Evolutionary conservation across 768 basidiomycete species (phyloP).

Genomic region (Lactifluus piperatus): DNA sequence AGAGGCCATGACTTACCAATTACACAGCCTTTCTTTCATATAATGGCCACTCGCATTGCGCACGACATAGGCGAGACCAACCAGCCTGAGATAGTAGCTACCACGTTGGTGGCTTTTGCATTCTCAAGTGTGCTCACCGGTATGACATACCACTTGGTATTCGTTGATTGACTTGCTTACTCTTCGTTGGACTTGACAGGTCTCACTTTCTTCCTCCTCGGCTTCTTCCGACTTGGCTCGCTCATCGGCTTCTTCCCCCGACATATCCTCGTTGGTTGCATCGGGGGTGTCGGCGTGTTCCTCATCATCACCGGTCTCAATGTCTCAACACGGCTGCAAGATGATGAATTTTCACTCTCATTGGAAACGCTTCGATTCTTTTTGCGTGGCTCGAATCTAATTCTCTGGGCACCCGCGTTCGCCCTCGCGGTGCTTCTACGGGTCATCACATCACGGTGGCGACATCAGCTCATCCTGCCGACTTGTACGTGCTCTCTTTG

Average conservation of each 20-base stretch:
- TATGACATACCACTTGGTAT: slow-evolving; percentile 24
- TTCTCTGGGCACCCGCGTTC: slow-evolving; percentile 76
- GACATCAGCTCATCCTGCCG: slow-evolving; percentile 90
- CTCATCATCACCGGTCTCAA: slow-evolving; percentile 84
- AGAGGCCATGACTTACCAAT: neutral
- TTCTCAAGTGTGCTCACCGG: slow-evolving; percentile 85
- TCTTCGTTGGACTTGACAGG: slow-evolving; percentile 31
- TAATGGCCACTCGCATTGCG: slow-evolving; percentile 73
- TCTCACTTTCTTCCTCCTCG: slow-evolving; percentile 79
- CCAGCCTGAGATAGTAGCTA: slow-evolving; percentile 71
- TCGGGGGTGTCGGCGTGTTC: slow-evolving; percentile 95
- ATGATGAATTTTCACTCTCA: slow-evolving; percentile 64
- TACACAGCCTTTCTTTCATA: slow-evolving; percentile 89
- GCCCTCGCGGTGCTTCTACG: slow-evolving; percentile 68
- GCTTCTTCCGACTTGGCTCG: slow-evolving; percentile 71
- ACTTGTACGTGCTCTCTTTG: slow-evolving; percentile 47
- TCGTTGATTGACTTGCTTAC: neutral
- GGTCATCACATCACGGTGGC: slow-evolving; percentile 66
- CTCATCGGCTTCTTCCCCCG: slow-evolving; percentile 94
- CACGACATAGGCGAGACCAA: slow-evolving; percentile 60
- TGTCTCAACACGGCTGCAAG: slow-evolving; percentile 74
- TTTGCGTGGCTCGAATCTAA: slow-evolving; percentile 49
- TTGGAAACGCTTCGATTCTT: slow-evolving; percentile 64
- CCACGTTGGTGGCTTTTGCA: slow-evolving; percentile 83
- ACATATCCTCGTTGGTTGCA: slow-evolving; percentile 94